A percentile compares a stretch with the other conserved stretches of the same genome.
These are phyloP conservation scores for Choanephora cucurbitarum DNA, from an alignment of 371 early-diverging fungal genomes.

Conservation along the genomic window DNA sequence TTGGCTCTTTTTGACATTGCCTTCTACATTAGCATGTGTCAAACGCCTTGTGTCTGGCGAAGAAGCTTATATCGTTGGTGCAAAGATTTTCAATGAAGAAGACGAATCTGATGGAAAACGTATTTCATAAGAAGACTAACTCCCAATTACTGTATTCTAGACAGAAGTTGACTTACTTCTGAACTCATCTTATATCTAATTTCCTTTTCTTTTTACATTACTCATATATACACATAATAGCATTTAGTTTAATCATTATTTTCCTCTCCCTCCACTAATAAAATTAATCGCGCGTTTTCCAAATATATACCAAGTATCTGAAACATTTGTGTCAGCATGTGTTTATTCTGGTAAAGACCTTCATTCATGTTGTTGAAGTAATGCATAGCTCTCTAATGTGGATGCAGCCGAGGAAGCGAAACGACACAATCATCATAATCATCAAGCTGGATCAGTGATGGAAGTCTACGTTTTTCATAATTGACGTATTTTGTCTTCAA, in stretches of 20 bases:
- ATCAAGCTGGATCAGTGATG: background rate
- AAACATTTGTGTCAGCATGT: no score
- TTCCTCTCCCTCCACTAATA: no score
- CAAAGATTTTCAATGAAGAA: constrained; percentile 45
- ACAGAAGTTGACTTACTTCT: background rate
- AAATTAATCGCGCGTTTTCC: no score
- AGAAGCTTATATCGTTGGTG: constrained; percentile 53
- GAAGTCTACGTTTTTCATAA: background rate
- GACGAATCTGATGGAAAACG: background rate
- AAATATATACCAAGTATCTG: no score
- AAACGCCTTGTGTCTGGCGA: constrained; percentile 47
- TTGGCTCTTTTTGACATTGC: constrained; percentile 58
- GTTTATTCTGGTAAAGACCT: no score
- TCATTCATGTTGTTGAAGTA: no score
- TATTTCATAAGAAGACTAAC: background rate
- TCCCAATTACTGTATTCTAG: background rate
- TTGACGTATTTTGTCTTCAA: background rate
- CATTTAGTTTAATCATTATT: no score
- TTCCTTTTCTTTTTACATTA: background rate
- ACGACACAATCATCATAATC: background rate
- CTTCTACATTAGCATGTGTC: constrained; percentile 54
- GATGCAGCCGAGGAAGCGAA: background rate
- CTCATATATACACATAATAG: background rate
- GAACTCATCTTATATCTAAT: background rate
- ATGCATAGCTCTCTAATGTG: background rate